Evolutionary conservation across 1,284 basidiomycete genomes (phyloP), one percentile per base, ranked within the genome.

Genomic region (Pascua sp.): DNA sequence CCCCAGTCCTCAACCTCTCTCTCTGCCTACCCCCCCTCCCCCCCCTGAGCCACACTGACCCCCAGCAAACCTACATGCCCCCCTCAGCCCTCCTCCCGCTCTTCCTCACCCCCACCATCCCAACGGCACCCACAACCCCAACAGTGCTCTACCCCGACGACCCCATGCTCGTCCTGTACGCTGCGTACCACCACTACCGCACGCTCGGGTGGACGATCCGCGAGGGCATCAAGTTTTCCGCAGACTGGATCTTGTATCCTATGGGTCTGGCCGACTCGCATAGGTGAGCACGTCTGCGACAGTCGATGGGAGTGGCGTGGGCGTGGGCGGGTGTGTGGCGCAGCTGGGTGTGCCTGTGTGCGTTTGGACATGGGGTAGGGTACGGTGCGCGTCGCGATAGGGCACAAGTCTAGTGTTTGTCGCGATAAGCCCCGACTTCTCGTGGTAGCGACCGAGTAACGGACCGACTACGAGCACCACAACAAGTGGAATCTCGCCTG

Each of bases 171-270:
- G 81, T 98, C 41, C 84, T 90, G 65, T 99, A 98, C 70, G 86
- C 88, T 49, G 86, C 85, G 8, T 97, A 95, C 71, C 95, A 98
- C 73, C 92, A 98, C 77, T 98, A 90, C 72, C 86, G 95, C 17
- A 92, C 93, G 2, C 82, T 98, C 5, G 96, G 96, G n/a, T 98
- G 96, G 96, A 90, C 97, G 15, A 87, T 97, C 60, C 92, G 94
- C 75, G 86, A 85, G 24, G 96, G 96, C 3, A 87, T 96, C 80
- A 99, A 99, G 77, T 99, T 99, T 77, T 97, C 93, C 70, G 89
- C 89, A 44, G 96, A 99, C 70, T 91, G 89, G 78, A 81, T 99
- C 13, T 79, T 98, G 38, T 99, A 99, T 77, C 94, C 93, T 62
- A 84, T 88, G 10, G 96, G 96, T 0, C 94, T 95, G 0, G 91